These are phyloP conservation scores for Akanthomyces dipterigenus DNA, from an alignment of 2,329 filamentous ascomycete genomes.

Conservation along the genomic window DNA sequence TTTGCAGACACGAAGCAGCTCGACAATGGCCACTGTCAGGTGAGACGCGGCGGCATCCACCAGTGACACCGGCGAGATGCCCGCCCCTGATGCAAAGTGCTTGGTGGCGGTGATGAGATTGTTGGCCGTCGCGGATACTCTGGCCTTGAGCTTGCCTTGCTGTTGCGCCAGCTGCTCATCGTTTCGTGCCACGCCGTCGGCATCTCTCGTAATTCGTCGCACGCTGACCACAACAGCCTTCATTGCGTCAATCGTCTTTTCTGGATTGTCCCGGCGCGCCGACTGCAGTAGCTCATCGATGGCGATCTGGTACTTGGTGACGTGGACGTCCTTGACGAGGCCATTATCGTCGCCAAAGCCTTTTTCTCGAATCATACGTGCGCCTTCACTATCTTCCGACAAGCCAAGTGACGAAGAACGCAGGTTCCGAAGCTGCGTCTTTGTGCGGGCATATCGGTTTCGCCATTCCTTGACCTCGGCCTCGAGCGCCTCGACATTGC, in stretches of 20 bases:
- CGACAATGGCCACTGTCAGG: slow-evolving; percentile 76
- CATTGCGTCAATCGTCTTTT: slow-evolving; percentile 75
- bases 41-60: slow-evolving; percentile 91
- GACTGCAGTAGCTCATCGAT: slow-evolving; percentile 83
- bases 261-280: slow-evolving; percentile 66
- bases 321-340: slow-evolving; percentile 80
- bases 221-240: slow-evolving; percentile 79
- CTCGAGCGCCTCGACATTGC: slow-evolving; percentile 70
- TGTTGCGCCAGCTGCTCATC: slow-evolving; percentile 50
- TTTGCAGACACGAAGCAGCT: slow-evolving; percentile 77
- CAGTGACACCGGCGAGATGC: slow-evolving; percentile 86
- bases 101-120: slow-evolving; percentile 92
- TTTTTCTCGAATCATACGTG: slow-evolving; percentile 57
- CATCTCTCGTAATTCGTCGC: slow-evolving; percentile 75
- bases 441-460: slow-evolving; percentile 77
- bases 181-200: slow-evolving; percentile 52
- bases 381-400: slow-evolving; percentile 61
- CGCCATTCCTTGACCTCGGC: slow-evolving; percentile 85
- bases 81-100: slow-evolving; percentile 76
- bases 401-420: slow-evolving; percentile 75
- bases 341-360: slow-evolving; percentile 66
- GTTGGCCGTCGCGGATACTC: slow-evolving; percentile 89
- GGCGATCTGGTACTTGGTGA: slow-evolving; percentile 91
- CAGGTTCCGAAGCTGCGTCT: slow-evolving; percentile 77
- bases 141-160: slow-evolving; percentile 65